Evolutionary conservation across 169 alveolate genomes (phyloP).

Genomic region (Eimeria mitis): DNA sequence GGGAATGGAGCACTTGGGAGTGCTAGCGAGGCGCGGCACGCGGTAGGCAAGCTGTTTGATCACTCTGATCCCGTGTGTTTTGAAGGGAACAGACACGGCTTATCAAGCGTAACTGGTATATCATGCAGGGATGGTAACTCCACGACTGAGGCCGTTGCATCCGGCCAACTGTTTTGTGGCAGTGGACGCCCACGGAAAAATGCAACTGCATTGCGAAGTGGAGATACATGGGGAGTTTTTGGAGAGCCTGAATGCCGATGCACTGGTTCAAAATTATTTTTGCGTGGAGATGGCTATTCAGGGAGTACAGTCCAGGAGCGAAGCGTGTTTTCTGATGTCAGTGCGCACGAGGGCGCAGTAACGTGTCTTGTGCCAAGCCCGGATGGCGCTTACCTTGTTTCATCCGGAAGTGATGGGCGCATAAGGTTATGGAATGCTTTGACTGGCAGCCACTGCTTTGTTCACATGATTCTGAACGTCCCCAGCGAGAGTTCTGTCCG

Average conservation of each 20-base stretch:
- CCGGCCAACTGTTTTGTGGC: conserved; percentile 19
- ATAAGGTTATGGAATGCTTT: conserved; percentile 86
- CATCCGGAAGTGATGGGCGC: conserved; percentile 85
- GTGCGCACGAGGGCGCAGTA: conserved; percentile 87
- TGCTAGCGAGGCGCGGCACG: neutral
- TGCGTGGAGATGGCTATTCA: neutral
- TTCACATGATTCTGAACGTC: conserved; percentile 69
- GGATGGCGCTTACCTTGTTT: conserved; percentile 82
- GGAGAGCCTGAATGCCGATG: neutral
- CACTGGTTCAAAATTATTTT: neutral
- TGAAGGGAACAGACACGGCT: neutral
- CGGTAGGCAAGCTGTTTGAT: neutral
- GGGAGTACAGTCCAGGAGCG: neutral
- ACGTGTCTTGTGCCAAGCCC: conserved; percentile 65
- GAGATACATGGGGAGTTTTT: neutral
- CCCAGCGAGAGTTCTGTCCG: neutral
- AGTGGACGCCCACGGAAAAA: neutral
- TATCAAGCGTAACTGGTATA: neutral
- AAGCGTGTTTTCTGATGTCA: neutral
- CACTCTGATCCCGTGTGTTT: neutral
- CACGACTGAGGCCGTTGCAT: neutral
- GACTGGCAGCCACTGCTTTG: conserved; percentile 84
- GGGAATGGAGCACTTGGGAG: neutral
- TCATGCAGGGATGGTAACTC: neutral
- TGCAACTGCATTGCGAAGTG: neutral